phyloP scores from a whole-genome alignment of 495 filamentous ascomycete species.

The Lentithecium fluviatile region DNA sequence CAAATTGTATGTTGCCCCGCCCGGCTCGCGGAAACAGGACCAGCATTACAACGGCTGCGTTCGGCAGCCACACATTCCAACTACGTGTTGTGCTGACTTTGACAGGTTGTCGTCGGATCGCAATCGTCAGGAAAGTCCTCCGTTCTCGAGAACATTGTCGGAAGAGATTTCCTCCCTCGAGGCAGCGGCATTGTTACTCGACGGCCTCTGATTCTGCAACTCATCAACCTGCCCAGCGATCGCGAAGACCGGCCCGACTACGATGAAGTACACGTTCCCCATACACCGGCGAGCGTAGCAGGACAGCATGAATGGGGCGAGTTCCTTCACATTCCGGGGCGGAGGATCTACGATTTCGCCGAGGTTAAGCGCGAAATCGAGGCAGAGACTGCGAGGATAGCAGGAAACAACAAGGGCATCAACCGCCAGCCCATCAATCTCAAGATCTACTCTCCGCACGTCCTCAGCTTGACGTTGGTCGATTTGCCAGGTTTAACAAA shows the following conservation, averaged over 20 bases:
- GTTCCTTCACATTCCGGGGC: conserved; percentile 89
- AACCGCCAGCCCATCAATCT: conserved; percentile 96
- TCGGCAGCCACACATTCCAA: not conserved
- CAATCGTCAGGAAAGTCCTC: conserved; percentile 99
- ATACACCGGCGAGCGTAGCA: conserved; percentile 67
- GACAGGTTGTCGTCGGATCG: conserved; percentile 93
- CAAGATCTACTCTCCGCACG: conserved; percentile 97
- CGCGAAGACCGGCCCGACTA: conserved; percentile 63
- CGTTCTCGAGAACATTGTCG: conserved; percentile 97
- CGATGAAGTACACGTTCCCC: conserved; percentile 64
- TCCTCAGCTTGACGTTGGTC: conserved; percentile 93
- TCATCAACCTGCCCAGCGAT: conserved; percentile 94
- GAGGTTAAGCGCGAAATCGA: conserved; percentile 97
- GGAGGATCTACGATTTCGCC: conserved; percentile 86
- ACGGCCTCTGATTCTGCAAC: conserved; percentile 89
- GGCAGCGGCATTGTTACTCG: conserved; percentile 96
- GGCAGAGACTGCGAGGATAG: conserved; percentile 90
- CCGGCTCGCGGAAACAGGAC: conserved; percentile 1
- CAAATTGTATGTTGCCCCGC: conserved; percentile 76
- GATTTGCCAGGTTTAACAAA: conserved; percentile 96
- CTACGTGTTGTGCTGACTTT: conserved; percentile 13
- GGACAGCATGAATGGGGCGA: conserved; percentile 89
- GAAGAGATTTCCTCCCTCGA: conserved; percentile 92
- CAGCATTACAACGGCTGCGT: not conserved
- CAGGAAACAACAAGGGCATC: conserved; percentile 97